Conservation (phyloP, 306 rosid genomes). For the Medicago ruthenica region DNA sequence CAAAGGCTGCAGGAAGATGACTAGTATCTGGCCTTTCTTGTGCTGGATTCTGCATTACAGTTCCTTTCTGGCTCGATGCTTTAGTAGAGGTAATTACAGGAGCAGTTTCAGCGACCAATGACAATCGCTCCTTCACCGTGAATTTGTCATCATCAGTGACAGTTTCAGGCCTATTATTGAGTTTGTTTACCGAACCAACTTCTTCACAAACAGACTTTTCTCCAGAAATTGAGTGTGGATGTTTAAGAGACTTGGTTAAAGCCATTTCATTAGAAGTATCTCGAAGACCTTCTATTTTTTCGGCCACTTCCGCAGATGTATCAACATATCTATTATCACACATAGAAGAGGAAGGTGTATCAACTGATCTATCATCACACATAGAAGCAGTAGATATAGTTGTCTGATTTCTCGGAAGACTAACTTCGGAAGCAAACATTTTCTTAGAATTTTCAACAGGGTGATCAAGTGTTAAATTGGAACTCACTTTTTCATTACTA, state of each 20-base stretch:
- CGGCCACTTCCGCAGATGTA: slow-evolving; percentile 45
- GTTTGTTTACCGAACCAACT: slow-evolving; percentile 47
- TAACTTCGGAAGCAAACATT: slow-evolving; percentile 36
- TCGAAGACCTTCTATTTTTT: slow-evolving; percentile 50
- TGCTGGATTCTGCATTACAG: slow-evolving; percentile 51
- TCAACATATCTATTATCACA: slow-evolving; percentile 28
- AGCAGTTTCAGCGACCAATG: slow-evolving; percentile 57
- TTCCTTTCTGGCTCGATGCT: slow-evolving; percentile 58
- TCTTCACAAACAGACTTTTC: slow-evolving; percentile 54
- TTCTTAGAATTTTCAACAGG: slow-evolving; percentile 42
- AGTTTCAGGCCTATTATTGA: slow-evolving; percentile 43
- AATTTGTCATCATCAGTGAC: slow-evolving; percentile 75
- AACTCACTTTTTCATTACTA: slow-evolving; percentile 41
- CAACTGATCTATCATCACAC: slow-evolving; percentile 28
- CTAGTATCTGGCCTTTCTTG: slow-evolving; percentile 62
- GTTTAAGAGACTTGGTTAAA: slow-evolving; percentile 46
- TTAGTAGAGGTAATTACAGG: slow-evolving; percentile 49
- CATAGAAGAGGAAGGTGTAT: not conserved
- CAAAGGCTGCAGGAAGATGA: slow-evolving; percentile 89
- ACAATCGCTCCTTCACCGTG: slow-evolving; percentile 73
- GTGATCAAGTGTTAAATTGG: slow-evolving; percentile 39
- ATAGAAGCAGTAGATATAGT: slow-evolving; percentile 21
- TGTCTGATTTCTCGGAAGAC: slow-evolving; percentile 37
- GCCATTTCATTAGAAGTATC: slow-evolving; percentile 45
- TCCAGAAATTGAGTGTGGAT: slow-evolving; percentile 48